phyloP scores from a whole-genome alignment of 192 early-diverging fungal genomes.

The Podila horticola region DNA sequence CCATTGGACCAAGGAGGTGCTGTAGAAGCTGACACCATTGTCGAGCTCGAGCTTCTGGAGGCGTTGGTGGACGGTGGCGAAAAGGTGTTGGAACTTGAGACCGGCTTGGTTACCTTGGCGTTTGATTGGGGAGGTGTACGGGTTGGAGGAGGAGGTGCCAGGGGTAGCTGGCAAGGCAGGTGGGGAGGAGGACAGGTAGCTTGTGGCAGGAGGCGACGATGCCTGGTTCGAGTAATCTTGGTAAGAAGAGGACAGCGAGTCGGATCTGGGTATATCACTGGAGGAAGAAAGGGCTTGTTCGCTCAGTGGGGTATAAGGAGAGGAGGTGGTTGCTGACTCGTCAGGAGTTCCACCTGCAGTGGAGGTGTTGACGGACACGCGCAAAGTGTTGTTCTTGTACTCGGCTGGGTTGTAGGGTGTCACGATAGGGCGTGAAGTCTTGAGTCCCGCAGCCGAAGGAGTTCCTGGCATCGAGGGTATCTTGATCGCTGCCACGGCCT shows the following conservation, averaged over 20 bases:
- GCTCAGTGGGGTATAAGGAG: conserved; percentile 4
- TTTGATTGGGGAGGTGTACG: conserved; percentile 27
- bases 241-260: conserved; percentile 6
- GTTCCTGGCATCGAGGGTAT: conserved; percentile 16
- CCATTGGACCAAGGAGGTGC: conserved; percentile 37
- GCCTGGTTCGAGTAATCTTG: conserved; percentile 1
- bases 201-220: conserved; percentile 4
- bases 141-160: conserved; percentile 14
- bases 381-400: conserved; percentile 38
- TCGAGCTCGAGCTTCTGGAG: conserved; percentile 47
- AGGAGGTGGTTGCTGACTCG: background rate
- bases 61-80: conserved; percentile 45
- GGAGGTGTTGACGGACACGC: conserved; percentile 4
- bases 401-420: conserved; percentile 47
- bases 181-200: conserved; percentile 8
- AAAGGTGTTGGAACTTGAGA: conserved; percentile 47
- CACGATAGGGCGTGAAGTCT: conserved; percentile 24
- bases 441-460: background rate
- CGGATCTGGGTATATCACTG: conserved; percentile 1
- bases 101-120: conserved; percentile 47
- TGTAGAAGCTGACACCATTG: conserved; percentile 31
- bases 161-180: background rate
- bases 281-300: background rate
- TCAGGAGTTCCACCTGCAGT: conserved; percentile 1
- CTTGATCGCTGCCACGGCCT: conserved; percentile 43